A percentile compares a stretch with the other conserved stretches of the same genome.
These are phyloP conservation scores for Astrephomene gubernaculifera DNA, from an alignment of 139 green algal genomes.

Conservation along the genomic window DNA sequence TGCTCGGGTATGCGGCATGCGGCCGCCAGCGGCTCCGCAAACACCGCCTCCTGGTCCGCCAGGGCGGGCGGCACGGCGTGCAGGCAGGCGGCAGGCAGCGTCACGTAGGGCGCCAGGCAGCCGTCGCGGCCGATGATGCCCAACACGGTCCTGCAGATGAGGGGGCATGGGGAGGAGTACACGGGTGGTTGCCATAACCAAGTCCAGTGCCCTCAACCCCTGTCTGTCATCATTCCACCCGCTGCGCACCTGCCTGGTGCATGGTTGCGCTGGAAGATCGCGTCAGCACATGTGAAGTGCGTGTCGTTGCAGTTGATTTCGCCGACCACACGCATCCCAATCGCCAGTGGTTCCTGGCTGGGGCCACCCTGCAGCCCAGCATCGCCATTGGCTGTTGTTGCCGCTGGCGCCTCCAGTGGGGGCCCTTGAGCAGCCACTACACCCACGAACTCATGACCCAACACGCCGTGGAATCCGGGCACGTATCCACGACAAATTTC, in stretches of 20 bases:
- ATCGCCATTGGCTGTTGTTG: too few species aligned
- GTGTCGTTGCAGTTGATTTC: slow-evolving; percentile 83
- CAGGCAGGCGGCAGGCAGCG: slow-evolving; percentile 73
- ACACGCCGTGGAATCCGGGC: slow-evolving; percentile 64
- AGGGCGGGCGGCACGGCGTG: slow-evolving; percentile 70
- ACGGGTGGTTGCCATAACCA: background rate
- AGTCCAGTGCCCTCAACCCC: too few species aligned
- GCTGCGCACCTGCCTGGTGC: slow-evolving; percentile 51
- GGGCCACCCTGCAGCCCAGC: slow-evolving; percentile 1
- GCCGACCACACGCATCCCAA: slow-evolving; percentile 69
- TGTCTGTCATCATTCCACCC: too few species aligned
- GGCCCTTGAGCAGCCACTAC: slow-evolving; percentile 45
- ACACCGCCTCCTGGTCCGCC: slow-evolving; percentile 69
- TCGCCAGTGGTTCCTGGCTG: background rate
- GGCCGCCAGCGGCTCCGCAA: slow-evolving; percentile 82
- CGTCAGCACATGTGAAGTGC: slow-evolving; percentile 57
- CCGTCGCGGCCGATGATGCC: slow-evolving; percentile 84
- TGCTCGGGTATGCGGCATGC: slow-evolving; percentile 82
- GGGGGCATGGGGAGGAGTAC: background rate
- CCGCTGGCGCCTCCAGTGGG: background rate
- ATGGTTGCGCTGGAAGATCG: slow-evolving; percentile 74
- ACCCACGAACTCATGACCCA: slow-evolving; percentile 87
- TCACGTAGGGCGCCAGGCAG: slow-evolving; percentile 69
- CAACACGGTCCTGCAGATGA: slow-evolving; percentile 63
- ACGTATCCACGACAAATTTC: slow-evolving; percentile 83